Base-by-base conservation (phyloP, 495 filamentous ascomycete genomes). In the Ramalina peruviana region DNA sequence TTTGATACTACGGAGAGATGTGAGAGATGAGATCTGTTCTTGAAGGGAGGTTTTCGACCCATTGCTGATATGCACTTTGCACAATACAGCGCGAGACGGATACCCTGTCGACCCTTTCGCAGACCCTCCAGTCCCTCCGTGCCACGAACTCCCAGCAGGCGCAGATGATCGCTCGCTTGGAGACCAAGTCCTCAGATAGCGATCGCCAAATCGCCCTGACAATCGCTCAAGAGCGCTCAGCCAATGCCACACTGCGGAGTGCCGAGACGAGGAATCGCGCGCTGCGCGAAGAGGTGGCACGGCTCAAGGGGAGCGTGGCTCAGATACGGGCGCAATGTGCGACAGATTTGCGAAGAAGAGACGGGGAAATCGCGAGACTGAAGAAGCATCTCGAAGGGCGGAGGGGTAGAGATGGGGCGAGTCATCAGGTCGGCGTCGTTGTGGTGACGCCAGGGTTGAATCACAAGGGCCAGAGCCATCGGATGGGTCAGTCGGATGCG, bases 301-400 rank as follows among this genome's bases (percentile, higher is more conserved):
- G 84, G 23, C 74, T 87, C 60, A 93, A 89, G 62, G 75, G 75
- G 0, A 74, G 82, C 9, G 73, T 94, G 1, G 72, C 78, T 36
- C 90, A 97, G 61, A 86, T 93, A 12, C 76, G 88, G 39, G 76
- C 81, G 5, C 81, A 90, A 57, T 95, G 87, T 63, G 85, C 86
- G 30, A 96, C 88, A 59, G 92, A 98, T 58, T 75, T 97, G 12
- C 81, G 92, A 50, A 90, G 94, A 59, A 79, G 90, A 11, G 92
- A 98, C 58, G 71, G 87, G 40, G 84, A 94, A 66, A 80, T 97
- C 46, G 81, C 89, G 58, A 79, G 80, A 47, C 67, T 98, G 57
- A 97, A 95, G 69, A 81, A 81, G 50, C 86, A 94, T 58, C 61
- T 87, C 48, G 73, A 72, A n/a, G 78, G 78, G 26, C 63, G 73